Base-by-base conservation (phyloP, 2,329 filamentous ascomycete genomes). In the Emmonsia crescens region DNA sequence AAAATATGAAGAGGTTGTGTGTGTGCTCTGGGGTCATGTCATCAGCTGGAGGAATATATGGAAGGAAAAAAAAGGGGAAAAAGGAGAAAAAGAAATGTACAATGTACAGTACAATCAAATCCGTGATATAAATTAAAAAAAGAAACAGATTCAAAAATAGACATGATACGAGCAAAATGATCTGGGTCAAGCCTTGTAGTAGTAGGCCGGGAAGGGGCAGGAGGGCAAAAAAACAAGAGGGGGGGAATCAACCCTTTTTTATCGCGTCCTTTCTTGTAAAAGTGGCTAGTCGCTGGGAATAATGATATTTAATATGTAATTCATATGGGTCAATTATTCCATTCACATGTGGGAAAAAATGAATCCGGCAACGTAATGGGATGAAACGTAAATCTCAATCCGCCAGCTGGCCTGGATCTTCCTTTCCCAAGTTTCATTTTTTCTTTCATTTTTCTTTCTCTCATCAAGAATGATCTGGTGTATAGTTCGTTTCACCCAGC, bases 401-500 rank as follows among this genome's bases (percentile, higher is more conserved):
- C 16, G 40, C 40, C 40, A 19, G 40, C 19, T 5, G 19, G 40
- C 19, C n/a, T n/a, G n/a, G n/a, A n/a, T n/a, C n/a, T n/a, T n/a
- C n/a, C n/a, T n/a, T n/a, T n/a, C n/a, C n/a, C n/a, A n/a, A n/a
- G n/a, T n/a, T n/a, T n/a, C n/a, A 24, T 5, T n/a, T 49, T 49
- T 21, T n/a, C 14, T n/a, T 27, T 57, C 33, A 40, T 38, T 38
- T 55, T 33, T 36, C 16, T 21, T 38, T n/a, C n/a, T n/a, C 29
- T 46, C 16, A 56, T 69, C 66, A 77, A 58, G 72, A 68, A 65
- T 85, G 78, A 51, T 89, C 87, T 1, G 86, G 86, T 31, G 85
- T 83, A 68, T 89, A 89, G 68, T 78, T 87, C 40, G 86, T 89
- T 73, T 88, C 86, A 27, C 86, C 87, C 21, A 89, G 73, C 79